Evolutionary conservation across 768 basidiomycete species (phyloP).

Genomic region (Mycena rebaudengoi): DNA sequence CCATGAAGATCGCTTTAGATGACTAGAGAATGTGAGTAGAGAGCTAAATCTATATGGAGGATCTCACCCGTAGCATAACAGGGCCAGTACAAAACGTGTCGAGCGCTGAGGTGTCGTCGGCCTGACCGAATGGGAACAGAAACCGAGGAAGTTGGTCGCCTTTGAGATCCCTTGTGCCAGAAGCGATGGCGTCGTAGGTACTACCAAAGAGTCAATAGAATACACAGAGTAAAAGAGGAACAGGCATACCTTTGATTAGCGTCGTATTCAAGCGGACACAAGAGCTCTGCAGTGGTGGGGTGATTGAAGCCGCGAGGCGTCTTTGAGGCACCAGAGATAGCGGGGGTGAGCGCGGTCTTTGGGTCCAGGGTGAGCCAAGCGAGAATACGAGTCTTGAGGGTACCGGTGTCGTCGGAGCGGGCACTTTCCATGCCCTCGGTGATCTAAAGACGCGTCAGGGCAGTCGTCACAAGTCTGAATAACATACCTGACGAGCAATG

Average conservation of each 20-base stretch:
- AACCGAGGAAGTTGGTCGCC: neutral
- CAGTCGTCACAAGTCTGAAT: too few species aligned
- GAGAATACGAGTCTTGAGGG: neutral
- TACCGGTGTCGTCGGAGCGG: neutral
- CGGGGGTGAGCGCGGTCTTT: neutral
- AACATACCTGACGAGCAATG: neutral
- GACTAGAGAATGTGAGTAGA: neutral
- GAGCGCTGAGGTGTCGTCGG: neutral
- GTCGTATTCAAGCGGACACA: neutral
- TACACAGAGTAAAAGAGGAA: too few species aligned
- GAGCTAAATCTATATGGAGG: neutral
- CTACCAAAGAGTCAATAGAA: neutral
- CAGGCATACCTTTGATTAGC: neutral
- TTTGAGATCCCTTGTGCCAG: neutral
- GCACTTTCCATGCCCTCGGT: neutral
- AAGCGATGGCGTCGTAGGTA: neutral
- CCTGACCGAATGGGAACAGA: neutral
- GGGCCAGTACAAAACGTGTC: neutral
- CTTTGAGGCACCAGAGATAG: neutral
- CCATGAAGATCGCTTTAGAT: constrained; percentile 8
- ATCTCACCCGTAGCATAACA: neutral
- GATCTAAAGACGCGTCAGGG: neutral
- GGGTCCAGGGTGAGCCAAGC: neutral
- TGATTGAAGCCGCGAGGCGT: neutral
- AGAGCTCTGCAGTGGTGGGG: neutral